Conservation (phyloP, 2,329 filamentous ascomycete species). For the Aspergillus sp. region DNA sequence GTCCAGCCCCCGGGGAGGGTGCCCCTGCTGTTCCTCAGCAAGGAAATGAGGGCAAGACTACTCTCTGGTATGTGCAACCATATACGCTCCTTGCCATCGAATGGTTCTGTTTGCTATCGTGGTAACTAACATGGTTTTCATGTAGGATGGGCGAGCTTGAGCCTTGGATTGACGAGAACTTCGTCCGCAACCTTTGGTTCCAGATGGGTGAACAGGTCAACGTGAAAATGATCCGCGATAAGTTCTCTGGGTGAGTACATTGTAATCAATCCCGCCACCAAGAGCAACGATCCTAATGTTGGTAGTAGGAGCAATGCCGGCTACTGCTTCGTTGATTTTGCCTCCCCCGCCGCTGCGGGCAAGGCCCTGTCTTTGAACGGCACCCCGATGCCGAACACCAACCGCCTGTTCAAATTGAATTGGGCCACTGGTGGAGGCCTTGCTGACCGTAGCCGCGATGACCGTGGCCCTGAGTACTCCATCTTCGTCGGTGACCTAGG, state of each 20-base stretch:
- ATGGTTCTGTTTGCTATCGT: background rate
- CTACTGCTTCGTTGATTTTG: slow-evolving; percentile 97
- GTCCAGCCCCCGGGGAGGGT: slow-evolving; percentile 45
- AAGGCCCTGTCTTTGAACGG: slow-evolving; percentile 93
- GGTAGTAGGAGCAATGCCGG: slow-evolving; percentile 77
- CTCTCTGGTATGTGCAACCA: slow-evolving; percentile 50
- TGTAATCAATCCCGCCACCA: background rate
- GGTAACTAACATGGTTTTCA: background rate
- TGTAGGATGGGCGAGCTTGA: slow-evolving; percentile 97
- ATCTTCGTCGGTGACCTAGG: slow-evolving; percentile 98
- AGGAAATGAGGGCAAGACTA: slow-evolving; percentile 56
- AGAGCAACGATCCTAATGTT: slow-evolving; percentile 40
- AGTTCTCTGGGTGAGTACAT: slow-evolving; percentile 83
- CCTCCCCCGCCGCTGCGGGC: slow-evolving; percentile 75
- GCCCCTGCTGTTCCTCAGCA: slow-evolving; percentile 48
- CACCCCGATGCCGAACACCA: slow-evolving; percentile 85
- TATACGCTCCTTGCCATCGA: slow-evolving; percentile 26
- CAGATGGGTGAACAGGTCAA: slow-evolving; percentile 92
- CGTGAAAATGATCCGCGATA: slow-evolving; percentile 99
- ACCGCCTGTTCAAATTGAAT: slow-evolving; percentile 96
- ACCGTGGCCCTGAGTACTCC: slow-evolving; percentile 91
- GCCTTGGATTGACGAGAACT: slow-evolving; percentile 99
- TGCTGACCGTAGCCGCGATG: slow-evolving; percentile 84
- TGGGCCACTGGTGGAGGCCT: slow-evolving; percentile 97
- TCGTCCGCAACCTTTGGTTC: slow-evolving; percentile 93